Percentiles rank a stretch among this genome's conserved stretches.
Evolutionary conservation across 148 eudicot genomes (phyloP).

Genomic region (Diospyros lotus): DNA sequence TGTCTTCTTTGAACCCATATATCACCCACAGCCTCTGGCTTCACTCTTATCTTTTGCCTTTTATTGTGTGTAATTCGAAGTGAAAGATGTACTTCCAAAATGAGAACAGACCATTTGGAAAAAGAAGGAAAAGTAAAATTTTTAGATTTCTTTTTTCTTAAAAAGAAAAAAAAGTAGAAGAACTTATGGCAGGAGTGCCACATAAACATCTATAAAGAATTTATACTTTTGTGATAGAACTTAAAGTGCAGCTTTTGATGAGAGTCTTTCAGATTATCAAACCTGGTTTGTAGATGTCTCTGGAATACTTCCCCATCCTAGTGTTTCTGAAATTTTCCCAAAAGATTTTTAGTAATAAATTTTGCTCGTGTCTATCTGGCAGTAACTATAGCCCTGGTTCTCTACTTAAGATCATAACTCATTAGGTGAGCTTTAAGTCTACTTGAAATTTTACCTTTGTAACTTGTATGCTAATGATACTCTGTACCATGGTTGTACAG

Average conservation of each 20-base stretch:
- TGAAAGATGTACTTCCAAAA: background rate
- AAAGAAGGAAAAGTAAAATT: background rate
- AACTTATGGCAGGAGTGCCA: background rate
- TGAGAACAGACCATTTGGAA: background rate
- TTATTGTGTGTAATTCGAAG: background rate
- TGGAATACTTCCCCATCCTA: background rate
- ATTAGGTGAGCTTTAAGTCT: background rate
- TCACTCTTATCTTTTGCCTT: background rate
- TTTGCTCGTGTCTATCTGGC: background rate
- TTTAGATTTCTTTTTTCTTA: background rate
- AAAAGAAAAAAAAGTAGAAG: background rate
- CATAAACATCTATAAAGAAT: background rate
- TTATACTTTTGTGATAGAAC: background rate
- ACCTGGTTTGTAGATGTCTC: background rate
- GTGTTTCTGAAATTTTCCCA: background rate
- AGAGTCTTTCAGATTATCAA: background rate
- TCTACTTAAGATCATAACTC: background rate
- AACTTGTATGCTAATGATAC: constrained; percentile 4
- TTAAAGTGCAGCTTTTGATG: background rate
- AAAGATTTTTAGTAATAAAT: constrained; percentile 2
- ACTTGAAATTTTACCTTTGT: background rate
- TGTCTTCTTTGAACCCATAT: too few species aligned
- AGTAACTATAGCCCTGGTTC: constrained; percentile 1
- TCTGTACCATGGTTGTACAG: constrained; percentile 32
- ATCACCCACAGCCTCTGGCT: background rate